Conservation (phyloP, 2,329 filamentous ascomycete species). For the Aspergillus fructus region DNA sequence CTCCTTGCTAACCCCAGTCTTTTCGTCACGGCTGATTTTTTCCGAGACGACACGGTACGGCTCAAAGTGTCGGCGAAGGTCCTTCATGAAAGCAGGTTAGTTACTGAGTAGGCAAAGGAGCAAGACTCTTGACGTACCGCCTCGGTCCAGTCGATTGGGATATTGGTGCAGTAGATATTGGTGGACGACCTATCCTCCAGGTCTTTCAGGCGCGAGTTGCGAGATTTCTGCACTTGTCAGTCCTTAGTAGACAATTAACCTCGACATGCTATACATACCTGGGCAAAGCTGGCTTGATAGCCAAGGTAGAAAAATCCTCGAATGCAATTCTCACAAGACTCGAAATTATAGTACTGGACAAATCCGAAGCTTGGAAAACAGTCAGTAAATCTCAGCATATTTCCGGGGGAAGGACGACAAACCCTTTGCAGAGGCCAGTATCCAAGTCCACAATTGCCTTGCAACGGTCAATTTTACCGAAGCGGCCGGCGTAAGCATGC, state of each 20-base stretch:
- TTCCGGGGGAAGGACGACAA: constrained; percentile 33
- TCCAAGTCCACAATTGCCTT: constrained; percentile 98
- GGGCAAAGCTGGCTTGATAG: constrained; percentile 96
- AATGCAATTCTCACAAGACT: constrained; percentile 92
- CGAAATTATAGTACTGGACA: constrained; percentile 86
- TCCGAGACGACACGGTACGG: constrained; percentile 74
- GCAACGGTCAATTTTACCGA: constrained; percentile 91
- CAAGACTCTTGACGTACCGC: constrained; percentile 57
- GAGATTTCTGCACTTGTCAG: constrained; percentile 72
- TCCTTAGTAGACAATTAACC: neutral
- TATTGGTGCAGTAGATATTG: constrained; percentile 96
- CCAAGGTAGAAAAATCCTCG: constrained; percentile 90
- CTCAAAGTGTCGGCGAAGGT: constrained; percentile 65
- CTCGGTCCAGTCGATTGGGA: constrained; percentile 89
- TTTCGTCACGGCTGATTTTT: constrained; percentile 88
- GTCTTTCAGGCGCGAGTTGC: constrained; percentile 96
- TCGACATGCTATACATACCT: constrained; percentile 52
- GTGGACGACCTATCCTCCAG: constrained; percentile 87
- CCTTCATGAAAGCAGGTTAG: constrained; percentile 47
- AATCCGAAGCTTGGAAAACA: constrained; percentile 75
- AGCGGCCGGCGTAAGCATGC: constrained; percentile 76
- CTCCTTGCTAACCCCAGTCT: constrained; percentile 84
- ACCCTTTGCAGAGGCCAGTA: constrained; percentile 96
- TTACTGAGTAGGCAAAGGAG: neutral
- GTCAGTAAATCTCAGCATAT: constrained; percentile 21